Percentiles rank a stretch among this genome's conserved stretches.
Conservation (phyloP, 2,329 filamentous ascomycete species). For the Trematosphaeria pertusa region DNA sequence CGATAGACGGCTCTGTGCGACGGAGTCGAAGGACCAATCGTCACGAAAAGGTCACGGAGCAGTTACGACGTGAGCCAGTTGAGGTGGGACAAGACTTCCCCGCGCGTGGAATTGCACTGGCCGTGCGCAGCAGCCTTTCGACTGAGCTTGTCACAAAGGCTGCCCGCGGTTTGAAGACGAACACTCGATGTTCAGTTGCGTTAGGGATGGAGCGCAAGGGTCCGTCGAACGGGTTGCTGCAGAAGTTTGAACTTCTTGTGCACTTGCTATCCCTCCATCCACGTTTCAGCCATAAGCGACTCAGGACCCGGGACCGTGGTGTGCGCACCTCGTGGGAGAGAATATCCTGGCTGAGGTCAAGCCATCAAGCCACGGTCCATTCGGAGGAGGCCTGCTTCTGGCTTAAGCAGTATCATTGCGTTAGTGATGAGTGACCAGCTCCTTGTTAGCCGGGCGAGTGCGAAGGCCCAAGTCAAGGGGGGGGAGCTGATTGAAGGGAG, state of each 20-base stretch:
- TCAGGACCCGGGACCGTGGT: constrained; percentile 37
- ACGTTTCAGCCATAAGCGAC: constrained; percentile 38
- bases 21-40: constrained; percentile 24
- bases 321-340: constrained; percentile 27
- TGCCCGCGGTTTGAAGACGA: background rate
- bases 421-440: constrained; percentile 13
- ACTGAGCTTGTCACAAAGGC: too few relatives aligned
- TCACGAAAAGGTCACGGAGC: constrained; percentile 18
- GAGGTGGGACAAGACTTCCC: too few relatives aligned
- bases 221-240: constrained; percentile 15
- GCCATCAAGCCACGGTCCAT: constrained; percentile 15
- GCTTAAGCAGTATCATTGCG: constrained; percentile 6
- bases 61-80: too few relatives aligned
- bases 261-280: constrained; percentile 14
- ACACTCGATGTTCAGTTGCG: background rate
- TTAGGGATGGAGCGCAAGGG: constrained; percentile 1
- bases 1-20: constrained; percentile 34
- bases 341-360: constrained; percentile 12
- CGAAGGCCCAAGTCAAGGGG: constrained; percentile 1
- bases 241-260: constrained; percentile 9
- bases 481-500: constrained; percentile 2
- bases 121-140: too few relatives aligned
- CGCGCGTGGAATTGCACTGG: too few relatives aligned
- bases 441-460: background rate
- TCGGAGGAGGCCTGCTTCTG: constrained; percentile 6